A percentile compares a stretch with the other conserved stretches of the same genome.
Conservation (phyloP, 257 asterid species). For the Echites panduratus region DNA sequence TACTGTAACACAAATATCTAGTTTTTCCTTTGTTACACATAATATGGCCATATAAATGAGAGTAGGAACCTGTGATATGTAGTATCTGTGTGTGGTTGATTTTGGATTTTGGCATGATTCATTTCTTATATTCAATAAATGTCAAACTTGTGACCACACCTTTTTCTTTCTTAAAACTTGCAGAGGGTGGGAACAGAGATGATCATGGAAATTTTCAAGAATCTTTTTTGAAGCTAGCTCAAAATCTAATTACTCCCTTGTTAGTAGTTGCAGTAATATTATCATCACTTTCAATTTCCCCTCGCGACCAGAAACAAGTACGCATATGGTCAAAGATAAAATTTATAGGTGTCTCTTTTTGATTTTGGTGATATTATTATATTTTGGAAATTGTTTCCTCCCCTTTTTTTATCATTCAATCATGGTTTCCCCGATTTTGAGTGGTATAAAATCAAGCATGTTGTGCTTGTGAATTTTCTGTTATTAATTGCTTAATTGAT, state of each 20-base stretch:
- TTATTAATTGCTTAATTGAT: neutral
- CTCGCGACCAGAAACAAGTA: slow-evolving; percentile 62
- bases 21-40: neutral
- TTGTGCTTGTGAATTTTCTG: neutral
- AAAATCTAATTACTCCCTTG: slow-evolving; percentile 33
- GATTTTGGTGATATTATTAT: neutral
- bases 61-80: neutral
- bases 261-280: slow-evolving; percentile 37
- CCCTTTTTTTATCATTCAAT: neutral
- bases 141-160: neutral
- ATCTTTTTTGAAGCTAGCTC: slow-evolving; percentile 26
- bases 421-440: neutral
- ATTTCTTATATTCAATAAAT: neutral
- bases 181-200: slow-evolving; percentile 62
- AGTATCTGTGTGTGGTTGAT: neutral
- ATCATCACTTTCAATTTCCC: slow-evolving; percentile 30
- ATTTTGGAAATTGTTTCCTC: neutral
- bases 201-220: slow-evolving; percentile 29
- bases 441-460: neutral
- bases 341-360: neutral
- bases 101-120: neutral
- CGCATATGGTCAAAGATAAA: slow-evolving; percentile 3
- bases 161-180: slow-evolving; percentile 4
- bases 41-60: neutral
- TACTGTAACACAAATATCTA: neutral